Evolutionary conservation across 73 alveolate genomes (phyloP).

Genomic region (Breviolum minutum): DNA sequence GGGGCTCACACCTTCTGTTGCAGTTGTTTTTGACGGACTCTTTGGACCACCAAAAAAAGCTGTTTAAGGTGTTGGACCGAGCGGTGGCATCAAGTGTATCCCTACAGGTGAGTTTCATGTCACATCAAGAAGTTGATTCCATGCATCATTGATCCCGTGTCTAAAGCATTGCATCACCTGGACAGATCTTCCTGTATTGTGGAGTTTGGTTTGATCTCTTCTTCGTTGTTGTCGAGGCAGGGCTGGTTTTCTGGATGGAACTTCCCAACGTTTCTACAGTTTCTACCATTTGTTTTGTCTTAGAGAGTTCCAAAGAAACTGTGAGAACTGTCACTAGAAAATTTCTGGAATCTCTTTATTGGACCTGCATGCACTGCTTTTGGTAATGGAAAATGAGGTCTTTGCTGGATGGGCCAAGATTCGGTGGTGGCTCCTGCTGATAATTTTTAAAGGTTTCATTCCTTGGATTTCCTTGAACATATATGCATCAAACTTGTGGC

Average conservation of each 20-base stretch:
- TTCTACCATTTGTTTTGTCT: not conserved
- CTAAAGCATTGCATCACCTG: not conserved
- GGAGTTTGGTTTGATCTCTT: conserved; percentile 73
- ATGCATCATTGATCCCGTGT: too few relatives aligned
- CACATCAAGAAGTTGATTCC: not conserved
- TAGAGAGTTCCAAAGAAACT: too few relatives aligned
- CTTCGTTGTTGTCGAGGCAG: conserved; percentile 65
- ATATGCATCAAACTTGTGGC: not conserved
- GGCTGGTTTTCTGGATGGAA: not conserved
- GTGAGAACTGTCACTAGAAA: not conserved
- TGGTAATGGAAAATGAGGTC: not conserved
- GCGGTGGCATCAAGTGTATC: conserved; percentile 37
- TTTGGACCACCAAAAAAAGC: not conserved
- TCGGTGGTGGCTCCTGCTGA: conserved; percentile 60
- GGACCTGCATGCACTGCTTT: not conserved
- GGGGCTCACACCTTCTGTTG: too few relatives aligned
- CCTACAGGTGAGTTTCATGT: not conserved
- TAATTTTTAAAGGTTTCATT: not conserved
- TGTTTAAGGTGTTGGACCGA: conserved; percentile 39
- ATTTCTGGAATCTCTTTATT: not conserved
- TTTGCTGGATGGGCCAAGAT: conserved; percentile 81
- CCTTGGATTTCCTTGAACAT: not conserved
- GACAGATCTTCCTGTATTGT: conserved; percentile 42
- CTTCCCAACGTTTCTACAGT: not conserved
- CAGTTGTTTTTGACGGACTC: not conserved